Evolutionary conservation across 306 rosid species (phyloP).

Genomic region (Begonia loranthoides): DNA sequence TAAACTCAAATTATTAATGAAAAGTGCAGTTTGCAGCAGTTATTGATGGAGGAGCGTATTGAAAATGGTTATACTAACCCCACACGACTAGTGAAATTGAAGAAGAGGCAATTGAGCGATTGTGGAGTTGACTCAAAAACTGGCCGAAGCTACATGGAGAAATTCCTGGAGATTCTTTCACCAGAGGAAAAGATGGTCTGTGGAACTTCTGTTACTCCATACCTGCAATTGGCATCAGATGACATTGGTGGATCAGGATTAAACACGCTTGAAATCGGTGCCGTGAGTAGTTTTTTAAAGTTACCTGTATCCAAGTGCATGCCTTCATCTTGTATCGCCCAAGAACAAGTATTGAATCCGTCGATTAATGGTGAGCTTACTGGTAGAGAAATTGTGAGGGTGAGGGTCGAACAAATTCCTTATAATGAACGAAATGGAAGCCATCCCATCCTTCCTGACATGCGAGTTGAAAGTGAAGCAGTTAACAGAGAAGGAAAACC

Average conservation of each 20-base stretch:
- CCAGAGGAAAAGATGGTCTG: conserved; percentile 40
- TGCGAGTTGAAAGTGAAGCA: conserved; percentile 20
- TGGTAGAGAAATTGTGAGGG: conserved; percentile 21
- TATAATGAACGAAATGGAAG: too few species aligned
- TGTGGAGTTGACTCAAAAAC: conserved; percentile 37
- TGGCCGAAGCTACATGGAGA: conserved; percentile 77
- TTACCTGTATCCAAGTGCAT: conserved; percentile 29
- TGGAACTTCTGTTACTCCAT: conserved; percentile 40
- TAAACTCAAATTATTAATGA: conserved; percentile 14
- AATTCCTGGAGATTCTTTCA: conserved; percentile 43
- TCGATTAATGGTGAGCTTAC: conserved; percentile 19
- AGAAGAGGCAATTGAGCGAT: conserved; percentile 57
- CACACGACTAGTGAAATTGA: conserved; percentile 65
- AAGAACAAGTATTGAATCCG: conserved; percentile 28
- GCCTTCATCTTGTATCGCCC: conserved; percentile 36
- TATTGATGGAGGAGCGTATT: conserved; percentile 70
- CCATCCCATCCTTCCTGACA: conserved; percentile 23
- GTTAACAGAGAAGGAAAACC: conserved; percentile 30
- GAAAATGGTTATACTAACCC: conserved; percentile 64
- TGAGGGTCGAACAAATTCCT: conserved; percentile 27
- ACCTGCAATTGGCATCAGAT: conserved; percentile 22
- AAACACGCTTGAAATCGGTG: conserved; percentile 58
- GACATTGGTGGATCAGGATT: conserved; percentile 38
- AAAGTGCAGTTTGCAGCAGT: conserved; percentile 64
- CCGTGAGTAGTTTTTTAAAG: conserved; percentile 34